Conservation (phyloP, 192 early-diverging fungal species). For the Backusella psychrophila region DNA sequence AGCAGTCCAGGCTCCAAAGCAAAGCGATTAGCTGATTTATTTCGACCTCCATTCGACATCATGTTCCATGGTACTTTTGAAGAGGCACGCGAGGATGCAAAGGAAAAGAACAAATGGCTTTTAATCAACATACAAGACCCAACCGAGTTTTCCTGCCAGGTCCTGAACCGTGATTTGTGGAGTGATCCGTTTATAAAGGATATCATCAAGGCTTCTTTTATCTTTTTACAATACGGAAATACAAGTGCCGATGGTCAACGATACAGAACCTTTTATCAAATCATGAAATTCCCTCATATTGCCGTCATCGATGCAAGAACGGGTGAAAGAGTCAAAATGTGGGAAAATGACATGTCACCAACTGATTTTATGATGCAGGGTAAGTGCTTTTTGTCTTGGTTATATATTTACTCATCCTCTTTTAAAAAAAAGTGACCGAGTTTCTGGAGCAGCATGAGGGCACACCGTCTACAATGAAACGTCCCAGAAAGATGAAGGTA, state of each 20-base stretch:
- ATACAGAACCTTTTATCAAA: constrained; percentile 72
- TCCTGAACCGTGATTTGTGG: constrained; percentile 95
- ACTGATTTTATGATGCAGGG: constrained; percentile 73
- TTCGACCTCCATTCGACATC: constrained; percentile 84
- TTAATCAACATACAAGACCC: constrained; percentile 85
- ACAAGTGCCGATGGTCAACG: constrained; percentile 68
- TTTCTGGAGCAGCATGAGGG: constrained; percentile 48
- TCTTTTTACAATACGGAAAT: constrained; percentile 76
- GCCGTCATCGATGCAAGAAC: constrained; percentile 89
- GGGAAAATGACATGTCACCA: constrained; percentile 53
- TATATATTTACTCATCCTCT: constrained; percentile 15
- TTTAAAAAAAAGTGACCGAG: constrained; percentile 42
- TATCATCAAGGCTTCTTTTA: constrained; percentile 73
- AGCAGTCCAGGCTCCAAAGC: constrained; percentile 29
- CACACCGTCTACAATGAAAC: constrained; percentile 21
- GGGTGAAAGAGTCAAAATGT: constrained; percentile 78
- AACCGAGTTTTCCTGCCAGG: constrained; percentile 83
- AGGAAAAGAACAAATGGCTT: constrained; percentile 70
- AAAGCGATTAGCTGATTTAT: constrained; percentile 74
- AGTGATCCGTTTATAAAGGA: constrained; percentile 75
- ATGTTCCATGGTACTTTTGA: constrained; percentile 79
- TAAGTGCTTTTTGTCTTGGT: constrained; percentile 17
- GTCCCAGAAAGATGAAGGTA: constrained; percentile 33
- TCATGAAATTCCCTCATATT: constrained; percentile 75
- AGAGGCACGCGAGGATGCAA: constrained; percentile 52